Evolutionary conservation across 2,329 filamentous ascomycete genomes (phyloP).

Genomic region (Aureobasidium sp.): DNA sequence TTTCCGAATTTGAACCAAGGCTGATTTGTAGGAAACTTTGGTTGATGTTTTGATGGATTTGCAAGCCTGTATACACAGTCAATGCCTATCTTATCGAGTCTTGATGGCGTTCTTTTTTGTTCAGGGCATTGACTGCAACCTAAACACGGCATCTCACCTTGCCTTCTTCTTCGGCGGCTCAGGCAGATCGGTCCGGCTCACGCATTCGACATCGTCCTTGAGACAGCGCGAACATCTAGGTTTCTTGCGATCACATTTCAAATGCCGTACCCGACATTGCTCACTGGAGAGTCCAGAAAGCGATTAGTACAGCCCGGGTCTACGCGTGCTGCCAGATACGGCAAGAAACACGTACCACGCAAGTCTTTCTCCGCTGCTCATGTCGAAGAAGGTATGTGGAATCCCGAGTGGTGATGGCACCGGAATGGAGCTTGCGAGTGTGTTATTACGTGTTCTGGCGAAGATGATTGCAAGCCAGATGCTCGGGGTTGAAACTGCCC

Average conservation of each 20-base stretch:
- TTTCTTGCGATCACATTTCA: conserved; percentile 6
- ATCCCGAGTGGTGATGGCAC: too few relatives aligned
- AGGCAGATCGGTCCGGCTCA: background rate
- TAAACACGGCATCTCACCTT: background rate
- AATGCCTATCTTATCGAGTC: background rate
- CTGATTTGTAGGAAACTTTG: background rate
- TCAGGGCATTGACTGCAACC: background rate
- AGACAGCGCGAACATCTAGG: background rate
- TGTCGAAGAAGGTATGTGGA: background rate
- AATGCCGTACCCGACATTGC: background rate
- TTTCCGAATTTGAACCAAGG: background rate
- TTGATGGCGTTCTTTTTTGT: too few relatives aligned
- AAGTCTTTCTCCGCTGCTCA: background rate
- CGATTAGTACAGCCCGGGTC: background rate
- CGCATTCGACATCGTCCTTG: conserved; percentile 2
- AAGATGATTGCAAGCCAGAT: background rate
- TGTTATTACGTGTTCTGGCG: background rate
- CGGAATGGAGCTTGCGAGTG: background rate
- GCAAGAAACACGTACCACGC: background rate
- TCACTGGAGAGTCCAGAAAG: background rate
- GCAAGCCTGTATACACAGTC: background rate
- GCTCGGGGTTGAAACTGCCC: background rate
- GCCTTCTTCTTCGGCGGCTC: conserved; percentile 8
- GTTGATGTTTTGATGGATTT: conserved; percentile 3
- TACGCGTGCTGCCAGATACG: background rate